Base-by-base conservation (phyloP, 345 rosid genomes). In the Citrus unshiu region DNA sequence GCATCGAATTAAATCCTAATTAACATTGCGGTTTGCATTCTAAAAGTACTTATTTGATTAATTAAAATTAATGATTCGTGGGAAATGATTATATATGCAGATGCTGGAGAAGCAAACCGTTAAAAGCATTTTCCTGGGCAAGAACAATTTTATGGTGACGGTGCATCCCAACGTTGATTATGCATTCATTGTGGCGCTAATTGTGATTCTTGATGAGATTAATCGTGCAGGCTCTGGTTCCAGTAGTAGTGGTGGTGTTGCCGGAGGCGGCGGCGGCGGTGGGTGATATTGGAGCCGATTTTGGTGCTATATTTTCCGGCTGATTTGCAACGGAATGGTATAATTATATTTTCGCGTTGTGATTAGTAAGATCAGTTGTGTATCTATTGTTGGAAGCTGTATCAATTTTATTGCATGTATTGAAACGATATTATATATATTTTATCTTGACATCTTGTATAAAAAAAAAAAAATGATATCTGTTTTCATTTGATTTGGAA, bases 81-180 rank as follows among this genome's bases (percentile, higher is more conserved):
- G 2, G 32, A 70, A 9, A 21, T 32, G 57, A 16, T 4, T 6
- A 43, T 12, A 43, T 3, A 2, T 64, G 70, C 83, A 84, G 81
- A 81, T 82, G 87, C 76, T 76, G 1, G 65, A 69, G 79, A 65
- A 77, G 70, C 71, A n/a, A 18, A 2, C 66, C 4, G 49, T 73
- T 46, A 49, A 49, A 51, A 69, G 83, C 24, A 6, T 76, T 12
- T 9, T 60, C 59, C 22, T 62, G 7, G 83, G 75, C 4, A 78
- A 77, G 67, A 83, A 77, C 75, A 66, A 77, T 73, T 83, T 77
- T 74, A 76, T 60, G 85, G 82, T 83, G 58, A 79, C 80, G 0
- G 69, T 83, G 24, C 40, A 77, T 34, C 82, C 88, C 1, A 76
- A 74, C 43, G 70, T 83, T 21, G 86, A 83, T 35, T 34, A 64